A percentile compares a stretch with the other conserved stretches of the same genome.
Evolutionary conservation across 768 basidiomycete species (phyloP).

Genomic region (Lactarius akahatsu): DNA sequence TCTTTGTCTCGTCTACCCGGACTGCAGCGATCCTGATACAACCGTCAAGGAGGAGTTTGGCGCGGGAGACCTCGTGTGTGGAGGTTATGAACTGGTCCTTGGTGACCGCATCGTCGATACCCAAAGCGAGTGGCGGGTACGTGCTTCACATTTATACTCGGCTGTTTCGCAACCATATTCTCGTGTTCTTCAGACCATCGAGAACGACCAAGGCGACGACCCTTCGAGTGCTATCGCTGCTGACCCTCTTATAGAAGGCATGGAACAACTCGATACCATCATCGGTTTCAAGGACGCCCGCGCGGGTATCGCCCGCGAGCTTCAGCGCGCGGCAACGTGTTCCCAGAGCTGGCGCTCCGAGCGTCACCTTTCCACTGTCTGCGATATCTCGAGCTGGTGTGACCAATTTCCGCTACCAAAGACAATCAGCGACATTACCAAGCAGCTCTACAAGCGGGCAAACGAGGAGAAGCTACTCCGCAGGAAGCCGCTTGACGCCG

Average conservation of each 20-base stretch:
- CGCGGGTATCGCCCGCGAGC: too few relatives aligned
- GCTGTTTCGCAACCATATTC: slow-evolving; percentile 23
- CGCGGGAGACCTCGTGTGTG: slow-evolving; percentile 95
- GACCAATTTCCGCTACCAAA: slow-evolving; percentile 93
- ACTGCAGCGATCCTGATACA: slow-evolving; percentile 90
- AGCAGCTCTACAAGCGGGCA: slow-evolving; percentile 97
- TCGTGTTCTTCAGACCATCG: slow-evolving; percentile 75
- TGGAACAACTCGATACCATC: slow-evolving; percentile 91
- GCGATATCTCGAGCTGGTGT: slow-evolving; percentile 91
- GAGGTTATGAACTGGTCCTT: slow-evolving; percentile 87
- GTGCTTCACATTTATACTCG: slow-evolving; percentile 36
- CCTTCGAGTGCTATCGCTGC: slow-evolving; percentile 99
- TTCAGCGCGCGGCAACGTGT: slow-evolving; percentile 86
- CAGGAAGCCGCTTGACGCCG: slow-evolving; percentile 87
- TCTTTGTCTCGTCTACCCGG: slow-evolving; percentile 90
- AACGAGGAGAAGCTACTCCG: slow-evolving; percentile 93
- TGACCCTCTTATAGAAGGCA: slow-evolving; percentile 92
- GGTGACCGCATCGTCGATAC: slow-evolving; percentile 98
- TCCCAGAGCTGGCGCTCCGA: slow-evolving; percentile 80
- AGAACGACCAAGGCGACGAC: slow-evolving; percentile 98
- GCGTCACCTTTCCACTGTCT: slow-evolving; percentile 85
- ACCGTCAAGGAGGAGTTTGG: slow-evolving; percentile 97
- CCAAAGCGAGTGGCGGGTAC: slow-evolving; percentile 94
- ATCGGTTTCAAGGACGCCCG: slow-evolving; percentile 96
- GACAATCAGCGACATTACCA: slow-evolving; percentile 92